Base-by-base conservation (phyloP, 2,329 filamentous ascomycete genomes). In the Penicillium brevicompactum region DNA sequence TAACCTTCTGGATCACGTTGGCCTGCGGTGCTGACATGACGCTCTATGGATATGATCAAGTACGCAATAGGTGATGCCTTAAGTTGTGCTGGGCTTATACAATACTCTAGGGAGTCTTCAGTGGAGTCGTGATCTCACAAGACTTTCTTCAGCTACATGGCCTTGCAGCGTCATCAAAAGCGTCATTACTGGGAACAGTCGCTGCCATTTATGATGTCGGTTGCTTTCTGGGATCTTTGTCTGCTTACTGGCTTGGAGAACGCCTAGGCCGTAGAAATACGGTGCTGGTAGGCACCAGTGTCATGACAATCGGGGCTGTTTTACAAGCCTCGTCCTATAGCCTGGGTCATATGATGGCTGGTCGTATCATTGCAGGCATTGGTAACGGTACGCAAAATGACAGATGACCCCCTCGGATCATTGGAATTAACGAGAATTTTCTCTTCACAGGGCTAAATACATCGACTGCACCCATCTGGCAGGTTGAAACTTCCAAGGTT, bases 391-490 rank as follows among this genome's bases (percentile, higher is more conserved):
- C 5, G 24, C 24, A 27, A 6, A 27, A 5, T 27, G 5, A 8
- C 24, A 27, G 24, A 27, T 27, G 24, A 8, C 24, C 8, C 8
- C 24, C 8, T 27, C 24, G 8, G 24, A 27, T 27, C 5, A 2
- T 27, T 8, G 5, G 24, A 6, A 27, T 27, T 27, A 27, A 27
- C 24, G 8, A 6, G 24, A 5, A 8, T 8, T 27, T 27, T 6
- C 8, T 27, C 24, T 27, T 27, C 8, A 8, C 8, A 27, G 24
- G 24, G 24, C 72, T 82, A 46, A 81, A 81, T 57, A 81, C 79
- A 1, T 71, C 76, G 0, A 79, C 77, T 2, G 78, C 77, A 13
- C 78, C 76, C 6, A 73, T 81, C 4, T 82, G 79, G 78, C 79
- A 74, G 63, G 76, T 77, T 7, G 80, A 82, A 58, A 81, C 78